These are phyloP conservation scores for Trichoderma lentiforme DNA, from an alignment of 2,329 filamentous ascomycete species.

Conservation along the genomic window DNA sequence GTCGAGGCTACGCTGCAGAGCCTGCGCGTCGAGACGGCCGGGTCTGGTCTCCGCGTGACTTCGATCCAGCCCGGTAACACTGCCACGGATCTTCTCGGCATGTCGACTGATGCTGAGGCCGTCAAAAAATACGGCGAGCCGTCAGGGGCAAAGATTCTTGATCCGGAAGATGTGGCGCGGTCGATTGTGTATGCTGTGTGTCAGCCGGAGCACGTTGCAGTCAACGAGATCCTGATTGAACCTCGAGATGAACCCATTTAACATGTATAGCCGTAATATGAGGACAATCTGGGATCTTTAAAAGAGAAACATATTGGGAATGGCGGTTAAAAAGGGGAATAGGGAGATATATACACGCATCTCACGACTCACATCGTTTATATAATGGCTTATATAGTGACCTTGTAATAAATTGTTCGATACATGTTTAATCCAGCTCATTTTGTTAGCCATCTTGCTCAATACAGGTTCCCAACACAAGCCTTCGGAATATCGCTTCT, in stretches of 20 bases:
- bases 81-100: conserved; percentile 66
- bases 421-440: background rate
- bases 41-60: conserved; percentile 69
- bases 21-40: conserved; percentile 72
- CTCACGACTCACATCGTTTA: background rate
- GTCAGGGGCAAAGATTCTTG: conserved; percentile 70
- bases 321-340: background rate
- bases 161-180: conserved; percentile 67
- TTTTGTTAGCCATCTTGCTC: background rate
- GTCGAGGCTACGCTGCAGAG: conserved; percentile 77
- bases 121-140: conserved; percentile 76
- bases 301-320: background rate
- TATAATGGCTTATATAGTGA: background rate
- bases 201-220: conserved; percentile 71
- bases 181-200: conserved; percentile 71
- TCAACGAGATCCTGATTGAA: conserved; percentile 79
- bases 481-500: background rate
- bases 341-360: background rate
- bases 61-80: conserved; percentile 75
- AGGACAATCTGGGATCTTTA: background rate
- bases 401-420: background rate
- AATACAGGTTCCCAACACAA: background rate
- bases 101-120: conserved; percentile 74
- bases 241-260: conserved; percentile 72
- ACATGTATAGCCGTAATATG: no score